Evolutionary conservation across 176 grass and related monocot genomes (phyloP).

Genomic region (Calamus simplicifolius): DNA sequence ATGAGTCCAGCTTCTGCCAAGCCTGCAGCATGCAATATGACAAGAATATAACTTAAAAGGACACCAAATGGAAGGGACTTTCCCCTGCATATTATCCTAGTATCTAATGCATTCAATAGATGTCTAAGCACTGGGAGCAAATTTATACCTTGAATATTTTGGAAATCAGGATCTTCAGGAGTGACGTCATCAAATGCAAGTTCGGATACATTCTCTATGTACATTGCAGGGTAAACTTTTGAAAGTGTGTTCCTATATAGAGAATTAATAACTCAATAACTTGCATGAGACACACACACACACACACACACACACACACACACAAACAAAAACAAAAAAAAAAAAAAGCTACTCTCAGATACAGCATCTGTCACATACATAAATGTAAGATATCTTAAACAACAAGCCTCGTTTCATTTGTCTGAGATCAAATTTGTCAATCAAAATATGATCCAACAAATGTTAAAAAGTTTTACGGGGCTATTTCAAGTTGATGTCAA

Average conservation of each 20-base stretch:
- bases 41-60: conserved; percentile 1
- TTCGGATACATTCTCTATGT: conserved; percentile 79
- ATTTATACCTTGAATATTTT: conserved; percentile 76
- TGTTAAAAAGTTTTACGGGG: no score
- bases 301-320: no score
- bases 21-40: conserved; percentile 32
- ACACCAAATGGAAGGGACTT: no score
- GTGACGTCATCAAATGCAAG: conserved; percentile 94
- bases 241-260: conserved; percentile 61
- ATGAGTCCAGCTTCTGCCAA: conserved; percentile 91
- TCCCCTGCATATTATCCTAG: no score
- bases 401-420: no score
- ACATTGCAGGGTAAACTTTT: conserved; percentile 99
- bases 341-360: background rate
- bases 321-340: background rate
- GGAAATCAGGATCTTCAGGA: conserved; percentile 82
- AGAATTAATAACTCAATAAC: background rate
- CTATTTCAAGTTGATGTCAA: no score
- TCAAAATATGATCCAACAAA: no score
- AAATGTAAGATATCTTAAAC: no score
- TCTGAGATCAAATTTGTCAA: no score
- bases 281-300: background rate
- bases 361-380: no score
- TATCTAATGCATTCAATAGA: conserved; percentile 6
- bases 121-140: background rate